Conservation (phyloP, 2,329 filamentous ascomycete species). For the Neoarthrinium moseri region DNA sequence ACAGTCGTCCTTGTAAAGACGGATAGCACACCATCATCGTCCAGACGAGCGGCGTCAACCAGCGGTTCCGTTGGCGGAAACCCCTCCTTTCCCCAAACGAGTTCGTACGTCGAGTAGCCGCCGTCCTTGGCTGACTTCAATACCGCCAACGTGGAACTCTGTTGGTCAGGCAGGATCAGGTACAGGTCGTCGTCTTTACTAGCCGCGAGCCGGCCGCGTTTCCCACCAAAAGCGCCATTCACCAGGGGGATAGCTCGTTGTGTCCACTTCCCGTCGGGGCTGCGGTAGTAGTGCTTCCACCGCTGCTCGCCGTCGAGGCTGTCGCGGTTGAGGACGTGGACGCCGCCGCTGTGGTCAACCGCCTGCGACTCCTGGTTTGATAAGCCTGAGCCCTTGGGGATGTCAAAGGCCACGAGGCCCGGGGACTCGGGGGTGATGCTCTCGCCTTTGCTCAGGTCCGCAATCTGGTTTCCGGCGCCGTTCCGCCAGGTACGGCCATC, state of each 20-base stretch:
- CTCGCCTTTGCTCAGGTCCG: conserved; percentile 30
- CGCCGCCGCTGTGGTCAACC: conserved; percentile 40
- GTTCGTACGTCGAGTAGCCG: conserved; percentile 30
- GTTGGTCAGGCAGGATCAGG: conserved; percentile 34
- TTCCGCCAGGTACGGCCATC: conserved; percentile 41
- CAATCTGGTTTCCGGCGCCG: conserved; percentile 32
- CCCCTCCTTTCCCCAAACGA: conserved; percentile 33
- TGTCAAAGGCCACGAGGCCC: conserved; percentile 41
- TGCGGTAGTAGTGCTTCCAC: conserved; percentile 40
- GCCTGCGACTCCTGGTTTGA: conserved; percentile 51
- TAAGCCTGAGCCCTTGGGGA: conserved; percentile 44
- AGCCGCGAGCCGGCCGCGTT: conserved; percentile 35
- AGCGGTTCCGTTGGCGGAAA: conserved; percentile 37
- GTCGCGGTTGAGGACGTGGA: conserved; percentile 49
- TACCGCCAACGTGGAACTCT: conserved; percentile 26
- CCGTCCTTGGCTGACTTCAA: conserved; percentile 26
- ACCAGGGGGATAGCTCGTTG: conserved; percentile 29
- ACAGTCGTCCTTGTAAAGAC: conserved; percentile 28
- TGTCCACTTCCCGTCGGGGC: conserved; percentile 32
- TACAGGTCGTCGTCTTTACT: conserved; percentile 33
- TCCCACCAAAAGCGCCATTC: conserved; percentile 26
- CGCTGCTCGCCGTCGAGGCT: conserved; percentile 24
- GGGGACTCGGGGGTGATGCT: conserved; percentile 37
- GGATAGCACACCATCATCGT: conserved; percentile 33
- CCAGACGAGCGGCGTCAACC: conserved; percentile 34